Evolutionary conservation across 306 rosid species (phyloP).

Genomic region (Leucaena leucocephala): DNA sequence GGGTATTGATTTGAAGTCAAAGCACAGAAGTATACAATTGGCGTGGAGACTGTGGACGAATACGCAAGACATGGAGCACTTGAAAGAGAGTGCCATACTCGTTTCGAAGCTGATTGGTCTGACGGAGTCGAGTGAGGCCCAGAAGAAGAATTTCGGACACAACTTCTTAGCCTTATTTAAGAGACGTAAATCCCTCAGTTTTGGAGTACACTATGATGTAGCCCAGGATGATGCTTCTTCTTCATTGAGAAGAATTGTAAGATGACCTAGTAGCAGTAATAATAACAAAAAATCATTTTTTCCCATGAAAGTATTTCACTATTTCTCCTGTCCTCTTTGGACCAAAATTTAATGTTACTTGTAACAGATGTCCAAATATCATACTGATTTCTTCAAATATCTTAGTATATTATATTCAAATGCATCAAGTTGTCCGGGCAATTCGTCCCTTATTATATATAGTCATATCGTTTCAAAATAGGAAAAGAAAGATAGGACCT

Average conservation of each 20-base stretch:
- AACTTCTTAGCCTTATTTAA: constrained; percentile 52
- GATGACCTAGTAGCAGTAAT: constrained; percentile 24
- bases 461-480: neutral
- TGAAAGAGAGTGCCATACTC: constrained; percentile 70
- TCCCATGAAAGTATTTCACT: neutral
- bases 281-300: neutral
- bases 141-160: constrained; percentile 66
- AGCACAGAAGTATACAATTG: constrained; percentile 73
- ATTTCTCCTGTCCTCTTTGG: no score
- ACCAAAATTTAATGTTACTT: neutral
- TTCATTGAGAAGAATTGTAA: constrained; percentile 33
- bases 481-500: neutral
- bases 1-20: constrained; percentile 67
- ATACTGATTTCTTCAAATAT: neutral
- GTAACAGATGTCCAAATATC: neutral
- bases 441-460: neutral
- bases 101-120: constrained; percentile 74
- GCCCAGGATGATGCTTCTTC: constrained; percentile 18
- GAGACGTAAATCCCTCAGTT: constrained; percentile 37
- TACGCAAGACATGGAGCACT: constrained; percentile 60
- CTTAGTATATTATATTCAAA: neutral
- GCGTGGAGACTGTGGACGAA: constrained; percentile 64
- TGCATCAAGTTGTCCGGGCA: neutral
- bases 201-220: constrained; percentile 56
- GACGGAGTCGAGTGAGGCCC: constrained; percentile 46